These are phyloP conservation scores for Heliamphora exappendiculata DNA, from an alignment of 148 eudicot genomes.

Conservation along the genomic window DNA sequence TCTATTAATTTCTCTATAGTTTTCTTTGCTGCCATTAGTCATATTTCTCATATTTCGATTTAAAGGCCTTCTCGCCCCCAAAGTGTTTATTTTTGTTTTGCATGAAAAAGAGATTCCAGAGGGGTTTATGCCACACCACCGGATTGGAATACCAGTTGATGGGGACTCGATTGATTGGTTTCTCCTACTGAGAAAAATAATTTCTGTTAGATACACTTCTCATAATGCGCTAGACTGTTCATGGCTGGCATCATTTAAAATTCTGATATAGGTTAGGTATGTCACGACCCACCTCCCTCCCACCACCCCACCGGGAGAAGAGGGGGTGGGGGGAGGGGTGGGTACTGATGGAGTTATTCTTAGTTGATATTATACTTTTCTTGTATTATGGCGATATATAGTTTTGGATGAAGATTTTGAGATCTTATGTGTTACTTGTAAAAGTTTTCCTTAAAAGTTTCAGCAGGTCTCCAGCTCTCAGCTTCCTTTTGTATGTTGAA, in stretches of 20 bases:
- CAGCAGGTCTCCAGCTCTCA: background rate
- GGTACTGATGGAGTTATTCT: no score
- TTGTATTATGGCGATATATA: background rate
- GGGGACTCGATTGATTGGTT: background rate
- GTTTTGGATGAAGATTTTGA: background rate
- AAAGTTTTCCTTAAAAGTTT: background rate
- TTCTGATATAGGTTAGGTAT: no score
- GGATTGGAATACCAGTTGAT: background rate
- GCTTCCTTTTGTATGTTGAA: background rate
- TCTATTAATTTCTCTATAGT: no score
- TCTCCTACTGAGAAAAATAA: background rate
- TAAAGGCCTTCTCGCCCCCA: background rate
- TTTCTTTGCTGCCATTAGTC: no score
- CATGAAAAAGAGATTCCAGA: background rate
- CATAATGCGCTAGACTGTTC: no score
- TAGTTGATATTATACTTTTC: no score
- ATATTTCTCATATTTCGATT: no score
- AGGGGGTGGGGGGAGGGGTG: no score
- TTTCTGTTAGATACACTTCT: no score
- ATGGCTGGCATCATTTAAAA: no score
- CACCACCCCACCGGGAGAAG: no score
- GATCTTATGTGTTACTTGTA: background rate
- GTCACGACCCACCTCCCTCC: no score
- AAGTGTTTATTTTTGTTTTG: background rate
- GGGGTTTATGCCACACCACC: background rate